A percentile compares a stretch with the other conserved stretches of the same genome.
Evolutionary conservation across 108 stramenopile genomes (phyloP).

Genomic region (Ochromonas danica): DNA sequence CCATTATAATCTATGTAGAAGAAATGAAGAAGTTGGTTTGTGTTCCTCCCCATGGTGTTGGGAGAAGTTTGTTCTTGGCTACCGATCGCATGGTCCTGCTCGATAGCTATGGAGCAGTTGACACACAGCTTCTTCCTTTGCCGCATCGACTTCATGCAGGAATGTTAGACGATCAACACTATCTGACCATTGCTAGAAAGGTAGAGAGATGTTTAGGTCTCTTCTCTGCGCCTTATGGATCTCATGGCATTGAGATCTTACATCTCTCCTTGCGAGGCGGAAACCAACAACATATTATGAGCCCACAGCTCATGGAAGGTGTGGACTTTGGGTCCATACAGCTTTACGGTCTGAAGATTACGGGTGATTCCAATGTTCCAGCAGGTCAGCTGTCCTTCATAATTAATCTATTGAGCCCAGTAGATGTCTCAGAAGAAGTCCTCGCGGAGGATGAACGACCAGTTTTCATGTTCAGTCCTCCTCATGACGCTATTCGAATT

Average conservation of each 20-base stretch:
- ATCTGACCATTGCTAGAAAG: no score
- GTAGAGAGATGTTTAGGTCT: background rate
- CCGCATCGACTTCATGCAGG: no score
- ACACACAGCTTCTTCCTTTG: no score
- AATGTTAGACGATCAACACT: no score
- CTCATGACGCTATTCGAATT: background rate
- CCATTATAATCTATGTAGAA: no score
- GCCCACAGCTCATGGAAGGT: background rate
- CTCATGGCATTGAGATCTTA: constrained; percentile 3
- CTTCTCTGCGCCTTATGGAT: background rate
- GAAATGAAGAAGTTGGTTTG: no score
- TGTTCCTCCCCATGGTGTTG: no score
- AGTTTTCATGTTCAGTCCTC: background rate
- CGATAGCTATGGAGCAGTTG: no score
- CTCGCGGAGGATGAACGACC: background rate
- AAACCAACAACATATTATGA: background rate
- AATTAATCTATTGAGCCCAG: background rate
- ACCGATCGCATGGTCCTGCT: no score
- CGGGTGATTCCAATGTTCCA: constrained; percentile 20
- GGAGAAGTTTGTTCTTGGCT: no score
- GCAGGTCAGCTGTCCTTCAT: background rate
- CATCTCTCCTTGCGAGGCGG: background rate
- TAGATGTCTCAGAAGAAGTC: background rate
- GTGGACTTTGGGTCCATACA: background rate
- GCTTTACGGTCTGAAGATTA: constrained; percentile 14